phyloP scores from a whole-genome alignment of 768 basidiomycete genomes.

The Lentinus brumalis region DNA sequence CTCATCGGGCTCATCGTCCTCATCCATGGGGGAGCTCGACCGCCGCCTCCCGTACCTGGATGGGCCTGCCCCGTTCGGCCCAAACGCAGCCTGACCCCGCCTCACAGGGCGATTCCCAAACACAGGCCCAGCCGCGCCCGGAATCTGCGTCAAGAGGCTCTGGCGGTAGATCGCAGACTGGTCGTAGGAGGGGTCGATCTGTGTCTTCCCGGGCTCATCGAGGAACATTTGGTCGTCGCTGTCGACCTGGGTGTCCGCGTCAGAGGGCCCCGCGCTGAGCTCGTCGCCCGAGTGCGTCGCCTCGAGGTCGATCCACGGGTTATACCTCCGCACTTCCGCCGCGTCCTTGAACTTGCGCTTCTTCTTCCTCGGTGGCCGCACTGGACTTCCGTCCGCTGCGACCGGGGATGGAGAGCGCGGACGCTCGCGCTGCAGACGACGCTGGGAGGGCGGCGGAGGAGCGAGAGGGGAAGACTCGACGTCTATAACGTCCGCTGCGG shows the following conservation, averaged over 20 bases:
- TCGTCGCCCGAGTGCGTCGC: constrained; percentile 85
- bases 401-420: constrained; percentile 12
- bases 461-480: constrained; percentile 33
- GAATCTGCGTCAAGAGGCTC: constrained; percentile 73
- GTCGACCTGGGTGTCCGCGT: constrained; percentile 54
- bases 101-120: constrained; percentile 58
- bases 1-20: constrained; percentile 54
- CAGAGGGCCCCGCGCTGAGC: constrained; percentile 61
- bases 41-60: constrained; percentile 33
- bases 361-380: constrained; percentile 22
- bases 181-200: constrained; percentile 71
- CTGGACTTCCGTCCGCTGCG: background rate
- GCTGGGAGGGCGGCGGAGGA: constrained; percentile 35
- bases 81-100: constrained; percentile 24
- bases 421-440: constrained; percentile 28
- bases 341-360: constrained; percentile 32
- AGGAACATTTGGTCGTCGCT: constrained; percentile 73
- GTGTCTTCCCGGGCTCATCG: constrained; percentile 63
- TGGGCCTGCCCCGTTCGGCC: constrained; percentile 33
- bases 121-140: constrained; percentile 43
- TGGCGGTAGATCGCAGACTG: constrained; percentile 70
- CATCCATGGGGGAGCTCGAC: constrained; percentile 62
- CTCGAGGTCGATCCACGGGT: constrained; percentile 63
- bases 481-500: constrained; percentile 22
- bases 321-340: constrained; percentile 38